A percentile compares a stretch with the other conserved stretches of the same genome.
Evolutionary conservation across 2,329 filamentous ascomycete genomes (phyloP).

Genomic region (Mycocentrospora acerina): DNA sequence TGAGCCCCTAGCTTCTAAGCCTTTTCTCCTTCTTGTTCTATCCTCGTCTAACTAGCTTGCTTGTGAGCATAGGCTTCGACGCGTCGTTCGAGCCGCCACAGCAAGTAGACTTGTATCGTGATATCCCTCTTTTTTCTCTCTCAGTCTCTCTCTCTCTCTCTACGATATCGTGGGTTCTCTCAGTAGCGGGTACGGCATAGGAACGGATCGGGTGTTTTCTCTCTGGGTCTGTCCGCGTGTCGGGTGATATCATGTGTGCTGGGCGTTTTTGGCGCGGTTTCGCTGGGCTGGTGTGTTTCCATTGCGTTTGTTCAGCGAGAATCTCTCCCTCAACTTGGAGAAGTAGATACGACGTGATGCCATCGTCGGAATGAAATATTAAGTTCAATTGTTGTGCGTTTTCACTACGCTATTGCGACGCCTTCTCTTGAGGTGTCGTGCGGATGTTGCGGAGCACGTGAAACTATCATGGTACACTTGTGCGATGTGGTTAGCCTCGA

Average conservation of each 20-base stretch:
- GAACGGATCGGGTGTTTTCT: constrained; percentile 19
- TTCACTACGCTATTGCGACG: no score
- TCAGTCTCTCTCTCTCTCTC: constrained; percentile 13
- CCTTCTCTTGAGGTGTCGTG: no score
- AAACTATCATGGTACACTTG: no score
- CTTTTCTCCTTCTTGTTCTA: constrained; percentile 24
- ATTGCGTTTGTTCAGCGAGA: not conserved
- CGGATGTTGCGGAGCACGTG: no score
- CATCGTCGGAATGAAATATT: no score
- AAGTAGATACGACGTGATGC: no score
- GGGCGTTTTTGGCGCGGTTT: constrained; percentile 24
- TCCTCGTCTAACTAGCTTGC: constrained; percentile 25
- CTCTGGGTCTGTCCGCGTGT: constrained; percentile 4
- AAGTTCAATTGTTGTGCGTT: no score
- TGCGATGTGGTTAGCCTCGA: no score
- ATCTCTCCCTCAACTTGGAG: no score
- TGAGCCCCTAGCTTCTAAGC: constrained; percentile 18
- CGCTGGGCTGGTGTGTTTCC: constrained; percentile 5
- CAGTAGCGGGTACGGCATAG: constrained; percentile 10
- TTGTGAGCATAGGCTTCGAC: constrained; percentile 6
- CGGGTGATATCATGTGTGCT: constrained; percentile 22
- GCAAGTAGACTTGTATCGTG: constrained; percentile 24
- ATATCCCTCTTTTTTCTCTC: constrained; percentile 32
- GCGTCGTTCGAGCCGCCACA: constrained; percentile 4
- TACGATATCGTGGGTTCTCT: constrained; percentile 12